These are phyloP conservation scores for Rhodomyrtus tomentosa DNA, from an alignment of 345 rosid species.

Conservation along the genomic window DNA sequence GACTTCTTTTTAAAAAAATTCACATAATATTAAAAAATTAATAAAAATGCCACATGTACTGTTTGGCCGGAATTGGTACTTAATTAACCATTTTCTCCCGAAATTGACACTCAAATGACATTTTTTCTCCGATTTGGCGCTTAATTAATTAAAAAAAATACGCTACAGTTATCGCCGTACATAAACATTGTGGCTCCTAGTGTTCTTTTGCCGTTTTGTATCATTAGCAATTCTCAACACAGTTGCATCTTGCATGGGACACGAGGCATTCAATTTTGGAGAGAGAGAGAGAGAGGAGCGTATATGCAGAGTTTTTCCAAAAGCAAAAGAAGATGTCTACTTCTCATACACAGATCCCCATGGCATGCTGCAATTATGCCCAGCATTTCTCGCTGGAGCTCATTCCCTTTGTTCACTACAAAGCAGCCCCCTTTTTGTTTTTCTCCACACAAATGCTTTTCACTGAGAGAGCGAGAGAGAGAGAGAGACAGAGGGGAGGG, in stretches of 20 bases:
- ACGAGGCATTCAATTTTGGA: not conserved
- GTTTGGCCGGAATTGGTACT: too few relatives aligned
- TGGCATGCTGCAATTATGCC: constrained; percentile 61
- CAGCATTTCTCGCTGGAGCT: constrained; percentile 48
- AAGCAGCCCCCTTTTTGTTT: constrained; percentile 38
- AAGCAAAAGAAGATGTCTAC: constrained; percentile 59
- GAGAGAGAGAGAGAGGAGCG: not conserved
- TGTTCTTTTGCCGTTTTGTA: too few relatives aligned
- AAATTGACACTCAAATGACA: too few relatives aligned
- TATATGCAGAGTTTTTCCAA: not conserved
- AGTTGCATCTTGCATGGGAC: not conserved
- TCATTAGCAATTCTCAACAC: not conserved
- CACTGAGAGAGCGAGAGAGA: constrained; percentile 14
- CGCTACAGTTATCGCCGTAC: too few relatives aligned
- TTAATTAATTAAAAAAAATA: too few relatives aligned
- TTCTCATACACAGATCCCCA: constrained; percentile 98
- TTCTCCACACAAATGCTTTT: constrained; percentile 30
- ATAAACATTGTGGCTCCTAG: too few relatives aligned
- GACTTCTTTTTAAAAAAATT: too few relatives aligned
- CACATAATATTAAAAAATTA: too few relatives aligned
- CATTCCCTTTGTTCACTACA: constrained; percentile 65
- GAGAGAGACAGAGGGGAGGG: constrained; percentile 33
- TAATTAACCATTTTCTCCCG: too few relatives aligned
- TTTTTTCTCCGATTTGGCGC: too few relatives aligned
- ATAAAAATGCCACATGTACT: too few relatives aligned